Base-by-base conservation (phyloP, 495 filamentous ascomycete species). In the Penicillium canescens region DNA sequence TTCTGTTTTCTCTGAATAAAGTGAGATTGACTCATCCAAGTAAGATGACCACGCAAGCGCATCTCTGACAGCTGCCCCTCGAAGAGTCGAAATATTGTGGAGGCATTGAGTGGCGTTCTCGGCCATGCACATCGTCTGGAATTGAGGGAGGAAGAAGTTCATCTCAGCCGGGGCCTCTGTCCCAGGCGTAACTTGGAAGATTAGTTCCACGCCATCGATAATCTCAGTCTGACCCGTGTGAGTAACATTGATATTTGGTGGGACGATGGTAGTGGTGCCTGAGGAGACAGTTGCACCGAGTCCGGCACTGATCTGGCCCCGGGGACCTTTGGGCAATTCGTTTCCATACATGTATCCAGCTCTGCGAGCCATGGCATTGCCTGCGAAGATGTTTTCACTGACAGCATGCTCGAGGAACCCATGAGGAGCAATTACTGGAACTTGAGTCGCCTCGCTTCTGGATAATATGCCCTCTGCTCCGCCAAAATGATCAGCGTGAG, bases 91-190 rank as follows among this genome's bases (percentile, higher is more conserved):
- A 28, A 66, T 60, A n/a, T 66, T 66, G 37, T 66, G 62, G 2
- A 66, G 37, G 33, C 34, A 43, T 16, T 66, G 62, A 6, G 59
- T 62, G 3, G 62, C 62, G 33, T 49, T 42, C 28, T 66, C 62
- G 1, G 62, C 59, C 4, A 52, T 44, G 26, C 46, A 62, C 12
- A 66, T 40, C 3, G 62, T 50, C 31, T 47, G 40, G 12, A 13
- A 34, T 11, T 49, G 35, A 6, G 62, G 62, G 13, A 66, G 54
- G 28, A 53, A 58, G 16, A 66, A 44, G 28, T 50, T 49, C 59
- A 66, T 62, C 40, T 66, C 59, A 3, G 62, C 39, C 1, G 62
- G 59, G 6, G 62, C 62, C 37, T 66, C 62, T 4, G 62, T 62
- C 0, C 44, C 62, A 1, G 62, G 62, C 2, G 49, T 53, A 33